Evolutionary conservation across 768 basidiomycete species (phyloP), one percentile per base, ranked within the genome.

Genomic region (Trametes villosa): DNA sequence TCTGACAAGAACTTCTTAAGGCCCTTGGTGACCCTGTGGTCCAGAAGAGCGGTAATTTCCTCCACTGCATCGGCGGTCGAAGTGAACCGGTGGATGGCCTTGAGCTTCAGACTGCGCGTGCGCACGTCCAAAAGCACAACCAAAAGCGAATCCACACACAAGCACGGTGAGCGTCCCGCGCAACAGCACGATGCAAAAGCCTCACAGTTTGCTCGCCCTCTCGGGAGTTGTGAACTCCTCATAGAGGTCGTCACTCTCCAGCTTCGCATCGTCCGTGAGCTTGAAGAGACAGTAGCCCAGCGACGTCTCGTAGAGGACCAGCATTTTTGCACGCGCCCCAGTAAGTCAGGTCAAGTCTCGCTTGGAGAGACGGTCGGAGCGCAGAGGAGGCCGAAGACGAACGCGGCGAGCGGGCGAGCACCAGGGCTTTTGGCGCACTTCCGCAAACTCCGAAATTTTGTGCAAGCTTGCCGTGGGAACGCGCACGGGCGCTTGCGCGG

Each of bases 201-300:
- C 94, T 73, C 74, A 97, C 96, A 97, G 78, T 80, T 89, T 93
- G 77, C 86, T 94, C 54, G 97, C 96, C 70, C 81, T 83, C 77
- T 96, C 94, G 42, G 96, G 94, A 49, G 87, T 91, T 77, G 95
- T 87, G 70, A 98, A 98, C 75, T 96, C 91, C 78, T 90, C 87
- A 85, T 89, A 92, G 49, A 98, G 76, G 76, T 97, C 88, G 57
- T 89, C 88, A 65, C 86, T 89, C 71, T 88, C 85, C 53, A 96
- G 79, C 79, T 96, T 97, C 56, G 90, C 91, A 40, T 92, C 81
- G 77, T 94, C 89, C 53, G 89, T 88, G 65, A 96, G 83, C 77
- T 97, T 97, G 88, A 99, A 98, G 54, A 99, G 89, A 81, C 93
- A 95, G 82, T 94, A 98, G 76, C 96, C 94, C 76, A 96, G 86